Evolutionary conservation across 495 filamentous ascomycete genomes (phyloP).

Genomic region (Trichoderma erinaceum): DNA sequence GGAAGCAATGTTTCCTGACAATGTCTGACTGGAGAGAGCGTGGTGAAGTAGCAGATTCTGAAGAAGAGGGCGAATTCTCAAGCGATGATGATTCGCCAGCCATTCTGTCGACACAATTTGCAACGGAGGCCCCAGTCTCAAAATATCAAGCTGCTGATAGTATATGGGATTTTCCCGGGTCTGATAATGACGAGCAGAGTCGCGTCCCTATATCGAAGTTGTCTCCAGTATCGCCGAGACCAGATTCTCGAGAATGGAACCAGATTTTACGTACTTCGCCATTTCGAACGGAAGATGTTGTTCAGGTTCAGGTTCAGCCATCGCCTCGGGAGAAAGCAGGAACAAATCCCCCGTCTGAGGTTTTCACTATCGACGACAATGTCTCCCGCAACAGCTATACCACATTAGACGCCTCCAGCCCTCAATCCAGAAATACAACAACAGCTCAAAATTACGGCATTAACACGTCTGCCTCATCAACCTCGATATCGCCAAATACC

Average conservation of each 20-base stretch:
- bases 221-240: not conserved
- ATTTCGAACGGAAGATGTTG: not conserved
- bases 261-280: conserved; percentile 12
- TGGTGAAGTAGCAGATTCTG: conserved; percentile 53
- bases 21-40: conserved; percentile 54
- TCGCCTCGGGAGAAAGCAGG: not conserved
- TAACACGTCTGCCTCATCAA: not conserved
- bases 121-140: conserved; percentile 5
- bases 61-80: conserved; percentile 45
- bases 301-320: not conserved
- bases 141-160: not conserved
- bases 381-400: not conserved
- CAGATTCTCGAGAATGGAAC: conserved; percentile 20
- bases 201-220: not conserved
- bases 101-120: not conserved
- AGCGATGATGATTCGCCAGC: conserved; percentile 26
- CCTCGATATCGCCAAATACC: not conserved
- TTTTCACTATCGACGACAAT: not conserved
- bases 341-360: not conserved
- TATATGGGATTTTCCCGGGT: conserved; percentile 19
- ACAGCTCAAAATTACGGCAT: not conserved
- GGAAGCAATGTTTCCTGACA: conserved; percentile 12
- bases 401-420: not conserved
- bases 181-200: conserved; percentile 13
- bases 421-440: not conserved